Conservation (phyloP, 2,329 filamentous ascomycete genomes). For the Microthyrium microscopicum region DNA sequence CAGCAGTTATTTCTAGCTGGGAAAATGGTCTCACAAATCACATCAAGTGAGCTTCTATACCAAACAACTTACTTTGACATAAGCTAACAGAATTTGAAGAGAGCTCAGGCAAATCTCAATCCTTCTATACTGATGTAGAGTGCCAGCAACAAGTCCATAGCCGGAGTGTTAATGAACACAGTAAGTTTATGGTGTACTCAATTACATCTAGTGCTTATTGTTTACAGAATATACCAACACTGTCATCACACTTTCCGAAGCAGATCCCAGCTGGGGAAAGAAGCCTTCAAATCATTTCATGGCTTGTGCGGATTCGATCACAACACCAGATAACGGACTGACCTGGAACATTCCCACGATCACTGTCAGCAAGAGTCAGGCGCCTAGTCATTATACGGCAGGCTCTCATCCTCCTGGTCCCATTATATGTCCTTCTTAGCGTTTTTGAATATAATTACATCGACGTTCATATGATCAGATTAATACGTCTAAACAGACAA, state of each 20-base stretch:
- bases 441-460: no score
- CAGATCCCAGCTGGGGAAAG: conserved; percentile 2
- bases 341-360: conserved; percentile 4
- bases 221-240: conserved; percentile 3
- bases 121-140: conserved; percentile 5
- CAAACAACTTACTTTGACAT: not conserved
- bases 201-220: no score
- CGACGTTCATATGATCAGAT: no score
- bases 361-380: conserved; percentile 4
- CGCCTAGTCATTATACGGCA: conserved; percentile 4
- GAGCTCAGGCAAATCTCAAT: conserved; percentile 3
- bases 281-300: conserved; percentile 4
- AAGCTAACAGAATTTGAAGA: no score
- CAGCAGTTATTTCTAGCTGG: conserved; percentile 4
- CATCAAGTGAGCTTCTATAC: not conserved
- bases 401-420: no score
- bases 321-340: conserved; percentile 3
- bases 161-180: conserved; percentile 1
- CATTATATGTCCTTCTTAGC: no score
- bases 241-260: conserved; percentile 3
- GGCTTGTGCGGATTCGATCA: conserved; percentile 3
- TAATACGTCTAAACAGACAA: no score
- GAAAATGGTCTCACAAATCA: conserved; percentile 3
- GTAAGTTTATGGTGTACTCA: not conserved
- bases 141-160: conserved; percentile 4